Percentiles rank a stretch among this genome's conserved stretches.
phyloP scores from a whole-genome alignment of 139 green algal genomes.

The Micractinium sp. region DNA sequence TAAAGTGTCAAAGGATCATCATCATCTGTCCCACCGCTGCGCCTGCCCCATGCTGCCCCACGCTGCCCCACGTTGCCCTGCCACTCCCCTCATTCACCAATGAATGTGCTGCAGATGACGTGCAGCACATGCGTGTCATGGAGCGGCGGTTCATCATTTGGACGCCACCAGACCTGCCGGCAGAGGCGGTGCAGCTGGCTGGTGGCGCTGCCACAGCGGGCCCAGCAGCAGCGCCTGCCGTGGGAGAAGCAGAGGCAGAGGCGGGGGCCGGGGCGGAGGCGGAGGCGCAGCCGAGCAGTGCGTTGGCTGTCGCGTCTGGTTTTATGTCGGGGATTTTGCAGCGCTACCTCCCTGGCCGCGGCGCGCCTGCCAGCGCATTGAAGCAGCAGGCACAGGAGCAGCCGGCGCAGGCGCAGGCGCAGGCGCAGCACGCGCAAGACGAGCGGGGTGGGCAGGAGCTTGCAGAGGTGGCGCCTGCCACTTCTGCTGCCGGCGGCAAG shows the following conservation, averaged over 20 bases:
- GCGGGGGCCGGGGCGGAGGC: not conserved
- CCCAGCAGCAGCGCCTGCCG: not conserved
- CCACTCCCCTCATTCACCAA: not conserved
- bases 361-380: not conserved
- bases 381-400: not conserved
- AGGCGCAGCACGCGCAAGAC: not conserved
- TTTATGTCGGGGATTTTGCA: too few species aligned
- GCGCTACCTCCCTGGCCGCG: too few species aligned
- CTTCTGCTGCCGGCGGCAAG: not conserved
- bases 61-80: not conserved
- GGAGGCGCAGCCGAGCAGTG: not conserved
- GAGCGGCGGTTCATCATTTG: constrained; percentile 47
- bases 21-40: not conserved
- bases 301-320: not conserved
- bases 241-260: not conserved
- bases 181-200: not conserved
- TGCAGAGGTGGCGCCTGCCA: not conserved
- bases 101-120: not conserved
- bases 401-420: not conserved
- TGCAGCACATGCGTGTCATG: constrained; percentile 30
- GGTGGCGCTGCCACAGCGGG: not conserved
- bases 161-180: not conserved
- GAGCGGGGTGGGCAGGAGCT: not conserved
- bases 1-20: too few species aligned
- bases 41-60: not conserved